These are phyloP conservation scores for Podila epigama DNA, from an alignment of 192 early-diverging fungal genomes.

Conservation along the genomic window DNA sequence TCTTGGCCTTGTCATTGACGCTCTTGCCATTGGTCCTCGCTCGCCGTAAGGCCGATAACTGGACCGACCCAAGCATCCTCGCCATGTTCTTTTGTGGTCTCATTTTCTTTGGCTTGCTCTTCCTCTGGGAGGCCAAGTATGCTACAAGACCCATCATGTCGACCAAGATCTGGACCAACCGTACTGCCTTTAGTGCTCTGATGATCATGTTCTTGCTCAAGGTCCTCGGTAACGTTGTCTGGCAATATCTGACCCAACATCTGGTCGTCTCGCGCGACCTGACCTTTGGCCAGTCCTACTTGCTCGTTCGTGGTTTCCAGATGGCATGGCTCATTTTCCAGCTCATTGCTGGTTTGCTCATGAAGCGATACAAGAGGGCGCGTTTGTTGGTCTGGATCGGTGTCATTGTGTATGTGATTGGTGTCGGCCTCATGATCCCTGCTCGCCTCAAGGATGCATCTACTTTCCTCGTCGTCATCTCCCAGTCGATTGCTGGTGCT, in stretches of 20 bases:
- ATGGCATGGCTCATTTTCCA: constrained; percentile 2
- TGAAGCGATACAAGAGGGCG: background rate
- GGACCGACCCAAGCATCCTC: background rate
- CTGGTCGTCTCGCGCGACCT: constrained; percentile 2
- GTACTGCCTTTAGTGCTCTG: background rate
- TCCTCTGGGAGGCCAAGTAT: background rate
- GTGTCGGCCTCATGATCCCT: constrained; percentile 4
- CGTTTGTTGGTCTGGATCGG: background rate
- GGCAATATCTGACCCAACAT: background rate
- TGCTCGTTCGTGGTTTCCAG: constrained; percentile 4
- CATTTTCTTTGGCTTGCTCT: background rate
- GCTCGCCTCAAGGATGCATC: background rate
- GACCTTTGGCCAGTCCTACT: background rate
- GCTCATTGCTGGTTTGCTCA: background rate
- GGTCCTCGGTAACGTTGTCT: background rate
- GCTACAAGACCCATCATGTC: background rate
- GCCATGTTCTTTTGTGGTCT: background rate
- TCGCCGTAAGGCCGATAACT: background rate
- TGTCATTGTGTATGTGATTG: background rate
- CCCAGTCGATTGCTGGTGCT: background rate
- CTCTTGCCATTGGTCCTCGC: background rate
- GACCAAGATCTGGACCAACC: constrained; percentile 1
- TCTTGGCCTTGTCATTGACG: background rate
- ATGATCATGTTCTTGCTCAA: constrained; percentile 2
- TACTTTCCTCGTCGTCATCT: background rate